These are phyloP conservation scores for Aspergillus pseudoviridinutans DNA, from an alignment of 2,329 filamentous ascomycete species.

Conservation along the genomic window DNA sequence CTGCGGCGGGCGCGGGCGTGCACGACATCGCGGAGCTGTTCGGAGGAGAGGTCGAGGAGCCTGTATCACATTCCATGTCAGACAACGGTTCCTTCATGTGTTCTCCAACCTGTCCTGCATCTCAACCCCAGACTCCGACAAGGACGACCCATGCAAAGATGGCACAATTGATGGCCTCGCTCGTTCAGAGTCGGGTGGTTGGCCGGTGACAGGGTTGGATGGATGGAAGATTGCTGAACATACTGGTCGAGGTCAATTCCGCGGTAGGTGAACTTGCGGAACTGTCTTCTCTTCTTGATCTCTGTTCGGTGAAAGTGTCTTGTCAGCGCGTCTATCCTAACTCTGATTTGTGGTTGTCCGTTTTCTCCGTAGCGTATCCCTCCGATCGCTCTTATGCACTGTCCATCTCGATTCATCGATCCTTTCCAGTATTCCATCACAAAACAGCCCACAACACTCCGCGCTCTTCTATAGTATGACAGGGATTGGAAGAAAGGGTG, in stretches of 20 bases:
- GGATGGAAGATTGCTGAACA: slow-evolving; percentile 38
- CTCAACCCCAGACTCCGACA: slow-evolving; percentile 7
- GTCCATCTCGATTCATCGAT: slow-evolving; percentile 15
- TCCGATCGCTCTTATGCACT: slow-evolving; percentile 9
- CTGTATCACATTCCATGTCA: slow-evolving; percentile 49
- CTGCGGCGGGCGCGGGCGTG: slow-evolving; percentile 97
- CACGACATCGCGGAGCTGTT: slow-evolving; percentile 98
- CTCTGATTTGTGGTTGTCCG: slow-evolving; percentile 10
- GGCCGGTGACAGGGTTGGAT: slow-evolving; percentile 1
- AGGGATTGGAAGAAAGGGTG: slow-evolving; percentile 14
- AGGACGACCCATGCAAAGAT: slow-evolving; percentile 1
- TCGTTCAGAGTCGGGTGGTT: slow-evolving; percentile 14
- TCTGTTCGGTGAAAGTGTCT: slow-evolving; percentile 51
- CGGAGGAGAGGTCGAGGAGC: slow-evolving; percentile 96
- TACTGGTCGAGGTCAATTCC: slow-evolving; percentile 99
- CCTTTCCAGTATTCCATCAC: slow-evolving; percentile 3
- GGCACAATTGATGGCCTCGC: slow-evolving; percentile 6
- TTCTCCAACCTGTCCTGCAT: background rate
- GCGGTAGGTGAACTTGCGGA: slow-evolving; percentile 99
- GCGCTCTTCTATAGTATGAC: slow-evolving; percentile 6
- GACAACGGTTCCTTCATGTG: slow-evolving; percentile 22
- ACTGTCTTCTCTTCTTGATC: slow-evolving; percentile 99
- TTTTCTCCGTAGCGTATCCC: slow-evolving; percentile 4
- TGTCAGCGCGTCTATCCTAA: slow-evolving; percentile 28
- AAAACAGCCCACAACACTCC: slow-evolving; percentile 4